Evolutionary conservation across 345 rosid species (phyloP).

Genomic region (Pistacia atlantica): DNA sequence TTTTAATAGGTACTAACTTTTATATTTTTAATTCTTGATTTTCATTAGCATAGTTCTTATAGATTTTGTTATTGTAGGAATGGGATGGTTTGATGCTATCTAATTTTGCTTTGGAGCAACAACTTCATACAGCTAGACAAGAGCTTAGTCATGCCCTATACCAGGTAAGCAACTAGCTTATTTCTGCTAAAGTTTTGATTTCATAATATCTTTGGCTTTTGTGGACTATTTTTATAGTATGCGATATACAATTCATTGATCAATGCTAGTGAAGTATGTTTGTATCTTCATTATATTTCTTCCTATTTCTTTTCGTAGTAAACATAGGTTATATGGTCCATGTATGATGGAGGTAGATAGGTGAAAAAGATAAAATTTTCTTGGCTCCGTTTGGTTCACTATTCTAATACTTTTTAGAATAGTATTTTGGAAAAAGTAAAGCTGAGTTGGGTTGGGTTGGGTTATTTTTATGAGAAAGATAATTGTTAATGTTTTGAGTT

Average conservation of each 20-base stretch:
- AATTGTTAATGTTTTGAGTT: too few relatives aligned
- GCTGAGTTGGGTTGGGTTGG: too few relatives aligned
- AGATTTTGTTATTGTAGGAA: constrained; percentile 52
- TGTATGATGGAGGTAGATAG: not conserved
- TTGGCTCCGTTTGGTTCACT: not conserved
- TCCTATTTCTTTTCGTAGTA: not conserved
- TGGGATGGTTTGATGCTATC: constrained; percentile 98
- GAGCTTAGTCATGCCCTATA: constrained; percentile 96
- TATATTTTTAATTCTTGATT: not conserved
- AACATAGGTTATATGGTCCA: not conserved
- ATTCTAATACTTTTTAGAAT: too few relatives aligned
- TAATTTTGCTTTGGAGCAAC: constrained; percentile 95
- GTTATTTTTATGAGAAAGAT: too few relatives aligned
- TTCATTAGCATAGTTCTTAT: constrained; percentile 15
- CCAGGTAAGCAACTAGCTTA: constrained; percentile 59
- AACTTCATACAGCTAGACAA: constrained; percentile 92
- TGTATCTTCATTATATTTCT: not conserved
- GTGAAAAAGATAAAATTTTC: not conserved
- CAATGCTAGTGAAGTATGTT: not conserved
- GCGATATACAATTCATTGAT: not conserved
- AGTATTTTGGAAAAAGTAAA: too few relatives aligned
- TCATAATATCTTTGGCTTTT: not conserved
- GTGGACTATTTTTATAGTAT: not conserved
- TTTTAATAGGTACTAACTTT: not conserved
- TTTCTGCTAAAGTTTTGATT: not conserved